These are phyloP conservation scores for Xylaria sp. DNA, from an alignment of 2,329 filamentous ascomycete genomes.

Conservation along the genomic window DNA sequence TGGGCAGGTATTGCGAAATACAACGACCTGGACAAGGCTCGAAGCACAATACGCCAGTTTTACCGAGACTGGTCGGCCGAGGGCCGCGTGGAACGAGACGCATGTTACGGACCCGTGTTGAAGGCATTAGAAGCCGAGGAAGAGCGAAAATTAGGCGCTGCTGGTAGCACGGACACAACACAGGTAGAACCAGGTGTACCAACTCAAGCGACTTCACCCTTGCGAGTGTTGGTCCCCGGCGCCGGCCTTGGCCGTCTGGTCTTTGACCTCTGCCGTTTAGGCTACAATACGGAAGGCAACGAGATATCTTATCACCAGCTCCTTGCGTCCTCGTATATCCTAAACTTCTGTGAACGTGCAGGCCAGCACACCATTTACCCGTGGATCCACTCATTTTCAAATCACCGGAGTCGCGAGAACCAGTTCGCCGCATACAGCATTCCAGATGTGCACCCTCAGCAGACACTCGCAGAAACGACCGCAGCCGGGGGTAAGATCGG, in stretches of 20 bases:
- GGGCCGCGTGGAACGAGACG: slow-evolving; percentile 74
- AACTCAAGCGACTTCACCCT: slow-evolving; percentile 42
- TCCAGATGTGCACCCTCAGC: slow-evolving; percentile 79
- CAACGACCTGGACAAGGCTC: slow-evolving; percentile 84
- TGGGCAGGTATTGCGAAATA: slow-evolving; percentile 76
- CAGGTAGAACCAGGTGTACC: slow-evolving; percentile 3
- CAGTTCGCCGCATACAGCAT: slow-evolving; percentile 77
- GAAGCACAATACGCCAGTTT: slow-evolving; percentile 90
- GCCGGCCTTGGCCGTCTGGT: slow-evolving; percentile 88
- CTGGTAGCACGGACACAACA: neutral
- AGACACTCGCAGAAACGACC: slow-evolving; percentile 49
- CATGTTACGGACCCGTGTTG: slow-evolving; percentile 78
- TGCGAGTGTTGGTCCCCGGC: slow-evolving; percentile 83
- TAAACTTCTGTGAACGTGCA: slow-evolving; percentile 68
- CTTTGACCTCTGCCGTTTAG: slow-evolving; percentile 78
- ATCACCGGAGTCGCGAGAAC: slow-evolving; percentile 73
- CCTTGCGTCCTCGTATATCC: slow-evolving; percentile 79
- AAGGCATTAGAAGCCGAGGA: slow-evolving; percentile 63
- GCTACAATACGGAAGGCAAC: slow-evolving; percentile 83
- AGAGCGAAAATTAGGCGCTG: neutral
- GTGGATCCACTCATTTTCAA: slow-evolving; percentile 88
- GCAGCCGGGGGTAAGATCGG: slow-evolving; percentile 50
- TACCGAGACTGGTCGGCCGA: slow-evolving; percentile 93
- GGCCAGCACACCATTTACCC: slow-evolving; percentile 78
- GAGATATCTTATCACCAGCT: slow-evolving; percentile 97